phyloP scores from a whole-genome alignment of 2,329 filamentous ascomycete species.

The Diplocarpon mali region DNA sequence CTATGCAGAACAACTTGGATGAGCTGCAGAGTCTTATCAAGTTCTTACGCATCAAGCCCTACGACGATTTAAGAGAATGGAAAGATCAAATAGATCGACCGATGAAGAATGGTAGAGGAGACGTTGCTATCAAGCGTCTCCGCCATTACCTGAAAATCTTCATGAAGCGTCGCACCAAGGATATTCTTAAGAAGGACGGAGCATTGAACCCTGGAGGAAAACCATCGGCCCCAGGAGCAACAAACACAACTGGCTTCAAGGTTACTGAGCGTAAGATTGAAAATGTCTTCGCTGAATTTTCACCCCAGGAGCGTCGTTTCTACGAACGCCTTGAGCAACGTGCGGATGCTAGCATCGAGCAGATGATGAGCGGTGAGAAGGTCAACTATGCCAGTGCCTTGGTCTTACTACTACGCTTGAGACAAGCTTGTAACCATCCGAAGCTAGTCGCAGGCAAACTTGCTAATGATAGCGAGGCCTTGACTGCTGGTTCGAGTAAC shows the following conservation, averaged over 20 bases:
- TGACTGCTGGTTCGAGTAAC: conserved; percentile 49
- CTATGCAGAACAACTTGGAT: conserved; percentile 96
- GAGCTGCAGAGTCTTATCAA: conserved; percentile 89
- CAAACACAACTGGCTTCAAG: conserved; percentile 61
- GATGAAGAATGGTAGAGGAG: conserved; percentile 80
- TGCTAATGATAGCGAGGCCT: conserved; percentile 75
- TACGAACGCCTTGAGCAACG: conserved; percentile 76
- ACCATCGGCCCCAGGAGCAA: conserved; percentile 32
- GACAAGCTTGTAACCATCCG: conserved; percentile 92
- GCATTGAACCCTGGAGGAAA: conserved; percentile 70
- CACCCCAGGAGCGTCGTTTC: conserved; percentile 69
- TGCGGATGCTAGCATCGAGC: conserved; percentile 75
- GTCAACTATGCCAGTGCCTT: conserved; percentile 90
- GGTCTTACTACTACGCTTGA: conserved; percentile 77
- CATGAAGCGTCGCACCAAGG: conserved; percentile 98
- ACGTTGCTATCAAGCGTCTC: conserved; percentile 76
- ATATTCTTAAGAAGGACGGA: conserved; percentile 82
- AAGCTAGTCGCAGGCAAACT: conserved; percentile 78
- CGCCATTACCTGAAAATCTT: conserved; percentile 81
- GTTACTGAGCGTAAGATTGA: conserved; percentile 87
- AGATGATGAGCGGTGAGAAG: conserved; percentile 71
- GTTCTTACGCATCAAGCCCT: conserved; percentile 86
- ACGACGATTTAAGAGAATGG: conserved; percentile 77
- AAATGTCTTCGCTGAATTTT: conserved; percentile 67
- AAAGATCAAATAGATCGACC: conserved; percentile 83